Evolutionary conservation across 2,329 filamentous ascomycete species (phyloP).

Genomic region (Talaromyces sp.): DNA sequence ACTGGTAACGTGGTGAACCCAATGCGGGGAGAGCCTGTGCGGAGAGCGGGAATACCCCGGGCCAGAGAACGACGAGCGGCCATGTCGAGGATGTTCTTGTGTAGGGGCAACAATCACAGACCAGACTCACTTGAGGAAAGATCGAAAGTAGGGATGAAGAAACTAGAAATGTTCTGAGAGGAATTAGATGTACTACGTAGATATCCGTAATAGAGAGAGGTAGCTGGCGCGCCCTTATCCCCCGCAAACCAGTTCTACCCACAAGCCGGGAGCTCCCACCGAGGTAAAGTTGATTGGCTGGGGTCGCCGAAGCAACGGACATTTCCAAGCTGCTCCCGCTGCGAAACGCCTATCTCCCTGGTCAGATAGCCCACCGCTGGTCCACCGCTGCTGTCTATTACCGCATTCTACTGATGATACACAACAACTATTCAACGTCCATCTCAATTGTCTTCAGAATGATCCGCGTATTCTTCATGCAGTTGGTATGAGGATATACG

Average conservation of each 20-base stretch:
- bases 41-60: slow-evolving; percentile 39
- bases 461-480: too few species aligned
- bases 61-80: slow-evolving; percentile 38
- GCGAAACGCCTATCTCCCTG: not conserved
- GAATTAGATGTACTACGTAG: not conserved
- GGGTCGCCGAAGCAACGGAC: slow-evolving; percentile 3
- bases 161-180: not conserved
- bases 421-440: not conserved
- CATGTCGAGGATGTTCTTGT: slow-evolving; percentile 27
- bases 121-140: not conserved
- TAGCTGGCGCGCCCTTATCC: not conserved
- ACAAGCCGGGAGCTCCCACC: not conserved
- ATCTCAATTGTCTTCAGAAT: not conserved
- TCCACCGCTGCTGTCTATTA: not conserved
- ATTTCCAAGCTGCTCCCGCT: not conserved
- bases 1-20: slow-evolving; percentile 26
- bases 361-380: not conserved
- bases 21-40: slow-evolving; percentile 36
- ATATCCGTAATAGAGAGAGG: too few species aligned
- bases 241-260: not conserved
- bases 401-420: not conserved
- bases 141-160: too few species aligned
- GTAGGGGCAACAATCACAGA: not conserved
- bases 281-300: slow-evolving; percentile 10
- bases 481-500: not conserved